Base-by-base conservation (phyloP, 163 green algal species). In the Scenedesmus sp. region DNA sequence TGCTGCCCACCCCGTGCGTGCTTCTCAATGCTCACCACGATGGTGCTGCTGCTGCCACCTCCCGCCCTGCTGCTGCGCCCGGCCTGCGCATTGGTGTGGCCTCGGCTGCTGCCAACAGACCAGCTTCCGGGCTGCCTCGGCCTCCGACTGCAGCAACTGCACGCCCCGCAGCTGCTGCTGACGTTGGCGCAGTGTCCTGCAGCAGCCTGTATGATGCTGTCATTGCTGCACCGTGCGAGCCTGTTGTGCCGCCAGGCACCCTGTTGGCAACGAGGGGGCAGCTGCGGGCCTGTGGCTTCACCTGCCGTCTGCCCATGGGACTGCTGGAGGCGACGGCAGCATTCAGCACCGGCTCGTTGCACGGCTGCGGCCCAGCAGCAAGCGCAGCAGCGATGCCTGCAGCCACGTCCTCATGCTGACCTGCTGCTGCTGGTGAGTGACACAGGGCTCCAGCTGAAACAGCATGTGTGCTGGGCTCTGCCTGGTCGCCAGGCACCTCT, bases 1-100 rank as follows among this genome's bases (percentile, higher is more conserved):
- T 72, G 43, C 43, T 83, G 65, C 43, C 43, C 61, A 7, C 61
- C 79, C 0, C 65, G 13, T 4, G n/a, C 24, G 37, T 89, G 85
- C 85, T 83, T 89, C 33, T 84, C 44, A 43, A 89, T 89, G 68
- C 85, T 83, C 2, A 89, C 85, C 13, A 89, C 44, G 12, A 82
- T 37, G 22, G 85, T 89, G 85, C 85, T 72, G 43, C 65, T 35
- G 22, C 22, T 30, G 26, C 59, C 33, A 30, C 53, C 33, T 51
- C 18, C 30, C 37, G 16, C 51, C 68, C 42, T 43, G 35, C 82
- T 87, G 0, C 82, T 56, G 53, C 51, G 30, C 13, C 26, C n/a
- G 65, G 1, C 26, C 30, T 76, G 26, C 26, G 30, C 65, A 76
- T 15, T 56, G 26, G 2, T 30, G 82, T 35, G 26, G 33, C 82